Evolutionary conservation across 176 grass and related monocot species (phyloP).

Genomic region (Oryza meyeriana): DNA sequence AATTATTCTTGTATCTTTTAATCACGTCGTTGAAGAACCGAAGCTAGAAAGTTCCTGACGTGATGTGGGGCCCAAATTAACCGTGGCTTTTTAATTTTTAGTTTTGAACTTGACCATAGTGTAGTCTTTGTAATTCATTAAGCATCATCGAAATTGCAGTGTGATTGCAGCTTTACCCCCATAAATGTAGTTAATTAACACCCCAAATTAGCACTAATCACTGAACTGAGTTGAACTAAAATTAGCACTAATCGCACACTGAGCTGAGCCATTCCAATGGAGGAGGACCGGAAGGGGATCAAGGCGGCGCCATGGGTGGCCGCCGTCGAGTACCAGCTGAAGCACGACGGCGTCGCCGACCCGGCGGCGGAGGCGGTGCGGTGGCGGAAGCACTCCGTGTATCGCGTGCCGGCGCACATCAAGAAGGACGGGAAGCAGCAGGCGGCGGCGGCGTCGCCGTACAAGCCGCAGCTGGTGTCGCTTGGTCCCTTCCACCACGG

Average conservation of each 20-base stretch:
- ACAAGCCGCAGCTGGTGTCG: constrained; percentile 63
- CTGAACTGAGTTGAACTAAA: not conserved
- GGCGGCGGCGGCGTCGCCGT: not conserved
- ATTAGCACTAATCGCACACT: not conserved
- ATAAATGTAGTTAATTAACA: not conserved
- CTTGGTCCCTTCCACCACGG: constrained; percentile 68
- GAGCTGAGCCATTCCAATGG: not conserved
- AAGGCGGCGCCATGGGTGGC: not conserved
- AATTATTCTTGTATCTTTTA: not conserved
- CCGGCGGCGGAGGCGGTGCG: not conserved
- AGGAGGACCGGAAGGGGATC: not conserved
- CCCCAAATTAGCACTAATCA: not conserved
- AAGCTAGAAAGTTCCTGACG: not conserved
- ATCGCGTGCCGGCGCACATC: not conserved
- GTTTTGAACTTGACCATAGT: not conserved
- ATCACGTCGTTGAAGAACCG: not conserved
- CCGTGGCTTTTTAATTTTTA: not conserved
- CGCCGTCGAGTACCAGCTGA: not conserved
- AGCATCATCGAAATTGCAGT: not conserved
- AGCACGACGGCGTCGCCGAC: not conserved
- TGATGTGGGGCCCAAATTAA: not conserved
- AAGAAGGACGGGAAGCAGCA: not conserved
- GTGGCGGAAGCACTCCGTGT: not conserved
- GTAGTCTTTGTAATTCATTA: not conserved
- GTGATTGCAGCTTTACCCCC: not conserved